A percentile compares a stretch with the other conserved stretches of the same genome.
phyloP scores from a whole-genome alignment of 805 yeast species.

The Nematodospora valgi region DNA sequence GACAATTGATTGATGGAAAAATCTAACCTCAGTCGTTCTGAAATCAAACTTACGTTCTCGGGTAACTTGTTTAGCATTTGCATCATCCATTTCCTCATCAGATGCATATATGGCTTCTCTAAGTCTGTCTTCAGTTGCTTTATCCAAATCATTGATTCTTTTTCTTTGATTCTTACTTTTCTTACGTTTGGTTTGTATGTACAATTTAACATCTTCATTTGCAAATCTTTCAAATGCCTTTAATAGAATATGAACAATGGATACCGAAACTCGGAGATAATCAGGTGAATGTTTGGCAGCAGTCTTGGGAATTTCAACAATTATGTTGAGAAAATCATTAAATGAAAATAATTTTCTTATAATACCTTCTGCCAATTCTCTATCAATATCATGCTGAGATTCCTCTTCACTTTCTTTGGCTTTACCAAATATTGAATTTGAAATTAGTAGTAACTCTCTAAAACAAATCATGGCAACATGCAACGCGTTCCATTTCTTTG shows the following conservation, averaged over 20 bases:
- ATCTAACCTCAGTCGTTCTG: slow-evolving; percentile 36
- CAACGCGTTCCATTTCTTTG: slow-evolving; percentile 54
- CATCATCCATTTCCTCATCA: slow-evolving; percentile 25
- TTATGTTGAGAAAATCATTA: slow-evolving; percentile 51
- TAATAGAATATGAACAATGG: slow-evolving; percentile 60
- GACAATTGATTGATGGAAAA: slow-evolving; percentile 58
- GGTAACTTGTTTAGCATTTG: slow-evolving; percentile 30
- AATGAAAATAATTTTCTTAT: slow-evolving; percentile 69
- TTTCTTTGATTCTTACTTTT: slow-evolving; percentile 25
- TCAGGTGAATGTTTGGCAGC: slow-evolving; percentile 63
- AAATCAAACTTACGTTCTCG: slow-evolving; percentile 49
- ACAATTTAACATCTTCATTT: slow-evolving; percentile 49
- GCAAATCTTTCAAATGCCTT: slow-evolving; percentile 67
- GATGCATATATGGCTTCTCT: slow-evolving; percentile 29
- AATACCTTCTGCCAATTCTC: slow-evolving; percentile 52
- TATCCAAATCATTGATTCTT: slow-evolving; percentile 22
- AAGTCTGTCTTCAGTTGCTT: slow-evolving; percentile 19
- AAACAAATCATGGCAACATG: slow-evolving; percentile 71
- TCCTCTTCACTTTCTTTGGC: slow-evolving; percentile 35
- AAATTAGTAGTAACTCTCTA: slow-evolving; percentile 54
- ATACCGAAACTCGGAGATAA: slow-evolving; percentile 58
- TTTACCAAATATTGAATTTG: slow-evolving; percentile 40
- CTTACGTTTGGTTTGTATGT: slow-evolving; percentile 44
- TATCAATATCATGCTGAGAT: slow-evolving; percentile 36
- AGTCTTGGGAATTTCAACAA: slow-evolving; percentile 58